Percentiles rank a stretch among this genome's conserved stretches.
These are phyloP conservation scores for Naganishia sp. DNA, from an alignment of 1,284 basidiomycete species.

Conservation along the genomic window DNA sequence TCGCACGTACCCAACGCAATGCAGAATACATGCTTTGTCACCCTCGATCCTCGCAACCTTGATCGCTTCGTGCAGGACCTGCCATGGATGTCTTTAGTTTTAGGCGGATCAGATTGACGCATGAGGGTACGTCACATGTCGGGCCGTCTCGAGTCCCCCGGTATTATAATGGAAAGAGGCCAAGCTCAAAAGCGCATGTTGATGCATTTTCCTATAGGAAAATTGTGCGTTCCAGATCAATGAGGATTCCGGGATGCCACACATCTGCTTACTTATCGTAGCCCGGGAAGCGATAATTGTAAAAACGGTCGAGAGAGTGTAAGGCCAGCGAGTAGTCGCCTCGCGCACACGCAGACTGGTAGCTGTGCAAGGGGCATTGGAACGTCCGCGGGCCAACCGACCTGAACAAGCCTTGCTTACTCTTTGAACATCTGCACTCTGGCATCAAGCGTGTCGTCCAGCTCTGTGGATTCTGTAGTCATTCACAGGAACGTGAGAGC, in stretches of 20 bases:
- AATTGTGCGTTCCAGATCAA: too few relatives aligned
- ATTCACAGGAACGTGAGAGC: background rate
- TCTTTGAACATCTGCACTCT: slow-evolving; percentile 41
- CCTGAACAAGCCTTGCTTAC: slow-evolving; percentile 34
- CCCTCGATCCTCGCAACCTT: slow-evolving; percentile 47
- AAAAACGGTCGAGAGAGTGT: slow-evolving; percentile 46
- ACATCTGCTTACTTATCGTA: slow-evolving; percentile 35
- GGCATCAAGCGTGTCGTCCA: slow-evolving; percentile 43
- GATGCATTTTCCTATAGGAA: slow-evolving; percentile 42
- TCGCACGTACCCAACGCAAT: slow-evolving; percentile 46
- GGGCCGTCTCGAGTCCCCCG: slow-evolving; percentile 45
- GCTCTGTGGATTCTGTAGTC: slow-evolving; percentile 30
- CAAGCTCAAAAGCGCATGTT: slow-evolving; percentile 52
- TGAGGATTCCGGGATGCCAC: too few relatives aligned
- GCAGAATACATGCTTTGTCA: slow-evolving; percentile 47
- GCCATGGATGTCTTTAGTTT: background rate
- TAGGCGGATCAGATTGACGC: background rate
- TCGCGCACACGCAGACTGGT: slow-evolving; percentile 39
- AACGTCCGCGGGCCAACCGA: background rate
- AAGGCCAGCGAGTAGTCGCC: slow-evolving; percentile 49
- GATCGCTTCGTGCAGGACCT: slow-evolving; percentile 51
- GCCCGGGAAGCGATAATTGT: slow-evolving; percentile 49
- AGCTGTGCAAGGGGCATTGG: slow-evolving; percentile 31
- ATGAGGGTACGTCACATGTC: slow-evolving; percentile 34
- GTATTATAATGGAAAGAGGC: slow-evolving; percentile 50